Evolutionary conservation across 2,329 filamentous ascomycete genomes (phyloP).

Genomic region (Beauveria australis): DNA sequence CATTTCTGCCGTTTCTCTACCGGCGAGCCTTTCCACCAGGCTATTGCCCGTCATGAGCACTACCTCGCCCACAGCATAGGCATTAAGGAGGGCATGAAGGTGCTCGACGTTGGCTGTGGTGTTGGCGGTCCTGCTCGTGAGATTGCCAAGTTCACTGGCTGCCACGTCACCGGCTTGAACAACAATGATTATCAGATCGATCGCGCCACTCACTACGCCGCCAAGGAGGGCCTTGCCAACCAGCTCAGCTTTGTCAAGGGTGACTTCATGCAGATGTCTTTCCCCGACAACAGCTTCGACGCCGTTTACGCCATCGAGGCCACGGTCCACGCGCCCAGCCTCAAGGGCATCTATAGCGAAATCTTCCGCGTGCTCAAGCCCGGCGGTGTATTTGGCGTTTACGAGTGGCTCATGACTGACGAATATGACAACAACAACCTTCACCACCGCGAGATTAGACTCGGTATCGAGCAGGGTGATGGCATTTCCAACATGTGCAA

Average conservation of each 20-base stretch:
- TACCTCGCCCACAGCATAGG: slow-evolving; percentile 88
- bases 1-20: slow-evolving; percentile 93
- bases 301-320: slow-evolving; percentile 93
- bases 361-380: slow-evolving; percentile 90
- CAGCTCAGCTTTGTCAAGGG: slow-evolving; percentile 87
- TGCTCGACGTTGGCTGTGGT: slow-evolving; percentile 94
- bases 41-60: slow-evolving; percentile 94
- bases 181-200: slow-evolving; percentile 78
- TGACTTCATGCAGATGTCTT: slow-evolving; percentile 77
- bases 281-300: slow-evolving; percentile 81
- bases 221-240: slow-evolving; percentile 69
- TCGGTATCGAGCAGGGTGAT: slow-evolving; percentile 86
- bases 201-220: slow-evolving; percentile 78
- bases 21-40: slow-evolving; percentile 81
- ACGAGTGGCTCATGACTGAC: slow-evolving; percentile 96
- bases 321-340: slow-evolving; percentile 79
- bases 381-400: slow-evolving; percentile 87
- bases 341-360: slow-evolving; percentile 82
- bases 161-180: slow-evolving; percentile 77
- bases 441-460: slow-evolving; percentile 74
- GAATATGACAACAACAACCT: slow-evolving; percentile 81
- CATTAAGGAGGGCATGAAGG: slow-evolving; percentile 77
- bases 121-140: slow-evolving; percentile 91
- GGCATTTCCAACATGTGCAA: slow-evolving; percentile 94
- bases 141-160: slow-evolving; percentile 91